Base-by-base conservation (phyloP, 352 stramenopile genomes). In the Halophytophthora polymorphica region DNA sequence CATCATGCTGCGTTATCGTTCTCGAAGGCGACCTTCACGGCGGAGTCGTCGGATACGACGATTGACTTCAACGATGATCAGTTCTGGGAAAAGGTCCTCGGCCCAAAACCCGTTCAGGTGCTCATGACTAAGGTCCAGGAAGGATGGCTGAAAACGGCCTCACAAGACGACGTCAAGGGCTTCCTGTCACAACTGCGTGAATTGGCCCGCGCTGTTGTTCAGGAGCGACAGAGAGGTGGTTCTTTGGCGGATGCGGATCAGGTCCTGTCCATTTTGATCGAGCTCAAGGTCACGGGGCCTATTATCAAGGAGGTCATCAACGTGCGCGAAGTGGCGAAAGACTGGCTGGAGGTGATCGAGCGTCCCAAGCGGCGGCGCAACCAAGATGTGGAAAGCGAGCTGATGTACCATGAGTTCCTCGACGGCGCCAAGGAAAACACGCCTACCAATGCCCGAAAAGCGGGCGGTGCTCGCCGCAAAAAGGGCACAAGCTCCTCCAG, bases 11-110 rank as follows among this genome's bases (percentile, higher is more conserved):
- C 84, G 29, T 55, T 96, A 8, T 94, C 84, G 6, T 96, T 96
- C 47, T 94, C 86, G 3, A 96, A 96, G 53, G 86, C 86, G 28
- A 83, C 77, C 3, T 96, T 96, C 50, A 95, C 84, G 12, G 77
- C 87, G 3, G 85, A 96, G 54, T 85, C 83, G 6, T 85, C 86
- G 4, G 87, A 96, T 61, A 78, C 77, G 6, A 94, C 78, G 17
- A 95, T 95, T 45, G 86, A 96, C 62, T 93, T 93, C 39, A 93
- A 96, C 40, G 86, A 95, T 45, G 85, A 93, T n/a, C 83, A 94
- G 46, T 93, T 96, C 28, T 95, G 84, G 84, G 86, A 96, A 50
- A 95, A 96, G 61, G 86, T 96, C 7, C 67, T 95, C 28, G 86
- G 84, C 4, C 83, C 83, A 14, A 93, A 96, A 49, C 78, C 73